These are phyloP conservation scores for Sporothrix brasiliensis DNA, from an alignment of 2,329 filamentous ascomycete species.

Conservation along the genomic window DNA sequence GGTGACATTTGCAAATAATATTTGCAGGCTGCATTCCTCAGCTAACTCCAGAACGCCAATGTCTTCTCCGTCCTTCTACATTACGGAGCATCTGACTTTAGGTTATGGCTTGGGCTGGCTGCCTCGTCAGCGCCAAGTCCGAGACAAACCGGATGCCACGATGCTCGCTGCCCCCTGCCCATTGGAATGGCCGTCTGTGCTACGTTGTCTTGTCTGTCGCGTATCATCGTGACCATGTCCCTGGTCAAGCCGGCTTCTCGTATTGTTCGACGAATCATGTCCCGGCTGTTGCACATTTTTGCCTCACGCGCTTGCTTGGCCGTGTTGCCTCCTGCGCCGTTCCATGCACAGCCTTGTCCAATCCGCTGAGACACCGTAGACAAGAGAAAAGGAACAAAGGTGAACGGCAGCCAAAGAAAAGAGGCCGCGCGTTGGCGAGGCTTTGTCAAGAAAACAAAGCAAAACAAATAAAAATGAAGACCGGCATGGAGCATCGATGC, in stretches of 20 bases:
- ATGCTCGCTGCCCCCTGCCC: neutral
- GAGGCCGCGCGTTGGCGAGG: slow-evolving; percentile 25
- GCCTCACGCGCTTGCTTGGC: neutral
- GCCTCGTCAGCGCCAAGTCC: slow-evolving; percentile 27
- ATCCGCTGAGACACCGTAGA: slow-evolving; percentile 14
- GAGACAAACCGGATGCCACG: slow-evolving; percentile 13
- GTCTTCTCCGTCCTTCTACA: neutral
- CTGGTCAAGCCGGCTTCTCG: slow-evolving; percentile 4
- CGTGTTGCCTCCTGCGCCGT: neutral
- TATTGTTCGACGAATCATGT: neutral
- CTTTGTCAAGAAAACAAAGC: slow-evolving; percentile 10
- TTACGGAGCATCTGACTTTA: neutral
- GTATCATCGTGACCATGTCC: slow-evolving; percentile 1
- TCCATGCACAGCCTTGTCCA: slow-evolving; percentile 12
- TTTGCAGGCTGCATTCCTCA: slow-evolving; percentile 19
- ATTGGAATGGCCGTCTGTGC: neutral
- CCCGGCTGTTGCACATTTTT: neutral
- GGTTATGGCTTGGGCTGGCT: neutral
- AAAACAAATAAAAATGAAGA: too few species aligned
- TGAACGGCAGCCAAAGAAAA: neutral
- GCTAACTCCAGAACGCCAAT: neutral
- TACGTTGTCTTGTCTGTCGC: neutral
- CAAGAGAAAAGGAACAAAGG: neutral
- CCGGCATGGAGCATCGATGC: neutral
- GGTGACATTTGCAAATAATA: neutral